These are phyloP conservation scores for Didymella lethalis DNA, from an alignment of 2,329 filamentous ascomycete genomes.

Conservation along the genomic window DNA sequence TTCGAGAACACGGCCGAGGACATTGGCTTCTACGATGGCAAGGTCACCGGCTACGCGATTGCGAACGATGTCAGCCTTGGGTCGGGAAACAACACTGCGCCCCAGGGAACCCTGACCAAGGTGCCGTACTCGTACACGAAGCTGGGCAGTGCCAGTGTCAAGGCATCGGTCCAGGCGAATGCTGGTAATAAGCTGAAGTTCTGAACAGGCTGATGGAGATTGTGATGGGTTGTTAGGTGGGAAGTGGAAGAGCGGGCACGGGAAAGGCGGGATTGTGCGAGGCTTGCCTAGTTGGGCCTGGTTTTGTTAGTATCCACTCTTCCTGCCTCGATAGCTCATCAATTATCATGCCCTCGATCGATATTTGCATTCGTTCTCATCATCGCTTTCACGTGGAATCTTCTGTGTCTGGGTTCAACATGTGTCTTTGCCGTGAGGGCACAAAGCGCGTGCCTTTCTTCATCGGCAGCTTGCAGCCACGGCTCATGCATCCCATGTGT, in stretches of 20 bases:
- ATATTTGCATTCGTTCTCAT: neutral
- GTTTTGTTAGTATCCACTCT: neutral
- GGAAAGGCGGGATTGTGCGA: neutral
- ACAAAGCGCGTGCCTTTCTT: neutral
- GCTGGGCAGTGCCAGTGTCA: conserved; percentile 11
- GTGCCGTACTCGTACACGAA: conserved; percentile 15
- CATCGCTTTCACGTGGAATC: neutral
- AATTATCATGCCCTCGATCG: neutral
- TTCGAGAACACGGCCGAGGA: conserved; percentile 32
- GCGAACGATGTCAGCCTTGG: conserved; percentile 8
- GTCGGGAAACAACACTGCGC: conserved; percentile 10
- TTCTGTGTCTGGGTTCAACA: neutral
- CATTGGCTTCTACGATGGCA: conserved; percentile 6
- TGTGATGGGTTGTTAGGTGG: neutral
- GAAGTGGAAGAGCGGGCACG: neutral
- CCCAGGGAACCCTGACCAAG: conserved; percentile 1
- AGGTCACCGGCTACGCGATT: conserved; percentile 6
- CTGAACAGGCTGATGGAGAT: neutral
- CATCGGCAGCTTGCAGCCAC: neutral
- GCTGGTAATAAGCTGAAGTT: conserved; percentile 9
- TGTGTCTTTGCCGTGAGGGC: neutral
- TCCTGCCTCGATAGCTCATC: neutral
- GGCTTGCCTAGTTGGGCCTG: neutral
- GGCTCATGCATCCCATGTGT: neutral
- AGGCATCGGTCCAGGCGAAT: conserved; percentile 8